phyloP scores from a whole-genome alignment of 345 rosid genomes.

The Eucalyptus rudis region DNA sequence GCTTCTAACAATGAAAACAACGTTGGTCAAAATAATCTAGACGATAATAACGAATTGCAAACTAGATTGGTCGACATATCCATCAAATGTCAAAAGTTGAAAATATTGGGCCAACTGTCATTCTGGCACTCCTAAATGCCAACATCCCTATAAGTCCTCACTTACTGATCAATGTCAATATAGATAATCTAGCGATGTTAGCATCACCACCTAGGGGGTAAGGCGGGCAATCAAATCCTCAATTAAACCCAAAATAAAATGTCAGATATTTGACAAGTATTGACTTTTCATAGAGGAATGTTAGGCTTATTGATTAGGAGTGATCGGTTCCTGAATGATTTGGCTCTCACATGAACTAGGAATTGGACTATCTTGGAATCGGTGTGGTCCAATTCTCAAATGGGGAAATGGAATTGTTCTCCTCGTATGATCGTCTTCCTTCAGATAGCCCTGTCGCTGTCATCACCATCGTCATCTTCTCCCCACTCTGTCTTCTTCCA shows the following conservation, averaged over 20 bases:
- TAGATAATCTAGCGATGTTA: neutral
- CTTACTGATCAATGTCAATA: neutral
- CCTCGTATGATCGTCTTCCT: conserved; percentile 38
- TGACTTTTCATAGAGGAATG: neutral
- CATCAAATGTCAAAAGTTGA: neutral
- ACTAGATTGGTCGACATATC: neutral
- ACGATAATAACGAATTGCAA: neutral
- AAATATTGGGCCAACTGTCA: too few relatives aligned
- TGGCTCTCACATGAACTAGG: too few relatives aligned
- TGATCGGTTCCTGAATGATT: neutral
- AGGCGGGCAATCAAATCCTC: neutral
- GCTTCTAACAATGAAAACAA: neutral
- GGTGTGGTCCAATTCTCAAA: neutral
- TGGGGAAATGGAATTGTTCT: conserved; percentile 3
- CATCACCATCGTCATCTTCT: neutral
- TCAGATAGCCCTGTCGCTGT: conserved; percentile 18
- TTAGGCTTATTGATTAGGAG: neutral
- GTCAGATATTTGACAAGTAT: neutral
- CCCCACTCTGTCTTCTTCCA: conserved; percentile 17
- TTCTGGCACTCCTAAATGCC: neutral
- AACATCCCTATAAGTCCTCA: neutral
- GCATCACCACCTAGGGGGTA: neutral
- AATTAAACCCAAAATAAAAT: neutral
- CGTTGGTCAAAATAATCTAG: neutral
- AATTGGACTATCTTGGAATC: neutral